Evolutionary conservation across 495 filamentous ascomycete genomes (phyloP).

Genomic region (Penicillium coffeae): DNA sequence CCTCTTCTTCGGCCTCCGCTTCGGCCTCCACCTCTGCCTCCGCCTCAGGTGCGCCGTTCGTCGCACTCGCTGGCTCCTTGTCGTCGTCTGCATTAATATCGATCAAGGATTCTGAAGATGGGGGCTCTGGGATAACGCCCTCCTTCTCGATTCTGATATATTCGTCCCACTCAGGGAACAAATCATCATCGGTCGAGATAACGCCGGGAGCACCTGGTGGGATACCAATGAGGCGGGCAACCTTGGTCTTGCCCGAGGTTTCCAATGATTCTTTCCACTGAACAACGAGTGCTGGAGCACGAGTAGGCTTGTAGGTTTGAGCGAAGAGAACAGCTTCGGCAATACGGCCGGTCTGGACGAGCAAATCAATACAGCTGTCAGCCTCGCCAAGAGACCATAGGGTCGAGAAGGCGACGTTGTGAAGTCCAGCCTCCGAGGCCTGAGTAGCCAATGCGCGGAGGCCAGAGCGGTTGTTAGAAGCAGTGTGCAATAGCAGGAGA

Average conservation of each 20-base stretch:
- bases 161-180: constrained; percentile 96
- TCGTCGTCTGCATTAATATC: constrained; percentile 42
- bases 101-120: constrained; percentile 45
- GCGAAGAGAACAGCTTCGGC: constrained; percentile 88
- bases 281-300: constrained; percentile 61
- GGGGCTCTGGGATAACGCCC: constrained; percentile 40
- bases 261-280: constrained; percentile 81
- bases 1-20: constrained; percentile 16
- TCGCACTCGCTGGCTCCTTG: constrained; percentile 26
- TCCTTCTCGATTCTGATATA: constrained; percentile 78
- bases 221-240: constrained; percentile 76
- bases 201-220: constrained; percentile 55
- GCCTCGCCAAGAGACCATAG: constrained; percentile 85
- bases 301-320: constrained; percentile 88
- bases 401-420: constrained; percentile 90
- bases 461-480: constrained; percentile 70
- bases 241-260: constrained; percentile 73
- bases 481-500: constrained; percentile 78
- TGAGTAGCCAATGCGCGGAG: constrained; percentile 65
- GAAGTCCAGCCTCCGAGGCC: constrained; percentile 69
- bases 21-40: constrained; percentile 24
- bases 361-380: constrained; percentile 73
- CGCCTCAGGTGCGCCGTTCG: constrained; percentile 34
- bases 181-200: constrained; percentile 72
- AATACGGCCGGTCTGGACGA: constrained; percentile 69